phyloP scores from a whole-genome alignment of 345 rosid species.

The Eucalyptus marginata region DNA sequence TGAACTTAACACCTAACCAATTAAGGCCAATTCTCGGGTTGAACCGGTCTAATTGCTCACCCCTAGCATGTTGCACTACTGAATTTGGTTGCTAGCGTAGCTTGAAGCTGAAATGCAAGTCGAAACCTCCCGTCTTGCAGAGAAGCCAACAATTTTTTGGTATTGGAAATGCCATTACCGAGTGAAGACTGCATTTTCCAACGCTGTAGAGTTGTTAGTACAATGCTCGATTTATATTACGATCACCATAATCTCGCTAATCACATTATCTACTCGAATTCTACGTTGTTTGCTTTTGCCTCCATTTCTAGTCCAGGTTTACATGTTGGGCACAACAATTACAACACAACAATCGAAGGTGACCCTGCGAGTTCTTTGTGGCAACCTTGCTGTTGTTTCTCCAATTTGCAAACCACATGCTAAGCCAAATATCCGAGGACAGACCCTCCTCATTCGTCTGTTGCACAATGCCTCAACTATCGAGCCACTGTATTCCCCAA shows the following conservation, averaged over 20 bases:
- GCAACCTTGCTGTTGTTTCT: not conserved
- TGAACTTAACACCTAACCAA: accelerated
- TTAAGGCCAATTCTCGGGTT: not conserved
- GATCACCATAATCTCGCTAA: not conserved
- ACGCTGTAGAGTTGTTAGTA: not conserved
- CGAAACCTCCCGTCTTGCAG: not conserved
- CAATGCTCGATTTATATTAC: not conserved
- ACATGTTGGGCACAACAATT: too few species aligned
- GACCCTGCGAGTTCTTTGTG: not conserved
- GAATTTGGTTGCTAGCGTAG: not conserved
- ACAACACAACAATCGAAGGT: too few species aligned
- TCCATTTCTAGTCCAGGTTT: not conserved
- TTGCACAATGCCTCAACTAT: not conserved
- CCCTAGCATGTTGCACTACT: not conserved
- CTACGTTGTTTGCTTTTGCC: not conserved
- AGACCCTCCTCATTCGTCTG: not conserved
- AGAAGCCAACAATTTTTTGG: not conserved
- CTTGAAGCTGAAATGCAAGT: not conserved
- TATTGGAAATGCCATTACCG: not conserved
- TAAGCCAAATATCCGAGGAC: not conserved
- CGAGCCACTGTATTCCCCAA: not conserved
- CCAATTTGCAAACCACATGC: not conserved
- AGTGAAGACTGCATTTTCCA: not conserved
- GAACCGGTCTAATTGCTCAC: not conserved
- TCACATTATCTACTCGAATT: not conserved